A percentile compares a stretch with the other conserved stretches of the same genome.
Conservation (phyloP, 78 protist genomes). For the Dictyostelium capitatum region DNA sequence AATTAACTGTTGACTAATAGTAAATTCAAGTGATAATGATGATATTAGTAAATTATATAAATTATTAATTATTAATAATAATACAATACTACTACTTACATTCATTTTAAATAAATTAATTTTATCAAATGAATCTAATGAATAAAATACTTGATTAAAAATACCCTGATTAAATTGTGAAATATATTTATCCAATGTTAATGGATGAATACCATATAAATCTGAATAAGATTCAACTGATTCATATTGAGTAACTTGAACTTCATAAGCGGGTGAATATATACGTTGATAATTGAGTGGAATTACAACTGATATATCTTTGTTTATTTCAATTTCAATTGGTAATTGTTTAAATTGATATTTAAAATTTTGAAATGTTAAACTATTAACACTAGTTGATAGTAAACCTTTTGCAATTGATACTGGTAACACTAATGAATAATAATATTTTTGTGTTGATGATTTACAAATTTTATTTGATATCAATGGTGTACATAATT, state of each 20-base stretch:
- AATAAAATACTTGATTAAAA: background rate
- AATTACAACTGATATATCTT: background rate
- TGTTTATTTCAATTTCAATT: background rate
- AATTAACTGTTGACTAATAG: background rate
- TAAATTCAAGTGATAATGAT: background rate
- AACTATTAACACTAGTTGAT: background rate
- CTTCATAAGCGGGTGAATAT: conserved; percentile 5
- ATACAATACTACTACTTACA: background rate
- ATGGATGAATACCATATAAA: background rate
- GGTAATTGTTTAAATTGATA: background rate
- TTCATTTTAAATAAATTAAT: background rate
- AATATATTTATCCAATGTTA: background rate
- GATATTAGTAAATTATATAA: background rate
- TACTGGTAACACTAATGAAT: background rate
- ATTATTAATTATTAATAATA: background rate
- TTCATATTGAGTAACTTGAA: background rate
- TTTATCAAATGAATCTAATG: background rate
- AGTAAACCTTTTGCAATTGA: background rate
- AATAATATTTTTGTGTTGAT: background rate
- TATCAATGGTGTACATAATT: background rate
- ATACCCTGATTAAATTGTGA: background rate
- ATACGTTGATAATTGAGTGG: background rate
- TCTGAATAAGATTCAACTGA: background rate
- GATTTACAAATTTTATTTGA: background rate
- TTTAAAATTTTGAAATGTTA: background rate